A percentile compares a stretch with the other conserved stretches of the same genome.
These are phyloP conservation scores for Limnanthes douglasii DNA, from an alignment of 345 rosid species.

Conservation along the genomic window DNA sequence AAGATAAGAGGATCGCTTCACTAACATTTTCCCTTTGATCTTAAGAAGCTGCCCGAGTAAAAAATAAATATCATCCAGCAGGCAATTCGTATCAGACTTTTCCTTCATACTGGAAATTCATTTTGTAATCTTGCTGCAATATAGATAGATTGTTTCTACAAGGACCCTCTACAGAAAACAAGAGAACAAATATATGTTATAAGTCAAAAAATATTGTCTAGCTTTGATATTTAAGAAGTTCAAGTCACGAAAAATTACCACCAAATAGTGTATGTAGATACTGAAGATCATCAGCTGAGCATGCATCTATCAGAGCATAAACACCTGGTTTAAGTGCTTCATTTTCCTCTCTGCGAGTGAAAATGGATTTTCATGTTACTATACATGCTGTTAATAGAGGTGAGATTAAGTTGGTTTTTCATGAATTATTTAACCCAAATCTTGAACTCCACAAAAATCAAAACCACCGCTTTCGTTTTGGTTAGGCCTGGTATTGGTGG, in stretches of 20 bases:
- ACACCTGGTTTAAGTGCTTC: constrained; percentile 87
- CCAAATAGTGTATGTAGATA: constrained; percentile 80
- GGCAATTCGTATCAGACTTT: constrained; percentile 40
- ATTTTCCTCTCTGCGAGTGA: constrained; percentile 56
- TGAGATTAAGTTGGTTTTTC: no score
- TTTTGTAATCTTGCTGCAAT: constrained; percentile 67
- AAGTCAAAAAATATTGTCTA: background rate
- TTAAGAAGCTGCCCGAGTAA: background rate
- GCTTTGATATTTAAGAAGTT: background rate
- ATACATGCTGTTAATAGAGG: no score
- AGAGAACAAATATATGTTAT: constrained; percentile 1
- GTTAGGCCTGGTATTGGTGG: no score
- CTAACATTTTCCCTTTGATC: background rate
- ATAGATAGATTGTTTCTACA: constrained; percentile 61
- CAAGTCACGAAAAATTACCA: constrained; percentile 25
- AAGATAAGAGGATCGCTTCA: background rate
- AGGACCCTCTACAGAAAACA: constrained; percentile 68
- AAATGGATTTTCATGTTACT: constrained; percentile 2
- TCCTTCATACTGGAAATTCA: constrained; percentile 68
- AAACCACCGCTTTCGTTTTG: no score
- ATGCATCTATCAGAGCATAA: constrained; percentile 75
- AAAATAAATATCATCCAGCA: no score
- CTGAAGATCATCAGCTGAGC: constrained; percentile 67
- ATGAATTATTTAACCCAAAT: no score
- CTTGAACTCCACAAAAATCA: no score